A percentile compares a stretch with the other conserved stretches of the same genome.
Conservation (phyloP, 768 basidiomycete genomes). For the Leccinum rimulosum region DNA sequence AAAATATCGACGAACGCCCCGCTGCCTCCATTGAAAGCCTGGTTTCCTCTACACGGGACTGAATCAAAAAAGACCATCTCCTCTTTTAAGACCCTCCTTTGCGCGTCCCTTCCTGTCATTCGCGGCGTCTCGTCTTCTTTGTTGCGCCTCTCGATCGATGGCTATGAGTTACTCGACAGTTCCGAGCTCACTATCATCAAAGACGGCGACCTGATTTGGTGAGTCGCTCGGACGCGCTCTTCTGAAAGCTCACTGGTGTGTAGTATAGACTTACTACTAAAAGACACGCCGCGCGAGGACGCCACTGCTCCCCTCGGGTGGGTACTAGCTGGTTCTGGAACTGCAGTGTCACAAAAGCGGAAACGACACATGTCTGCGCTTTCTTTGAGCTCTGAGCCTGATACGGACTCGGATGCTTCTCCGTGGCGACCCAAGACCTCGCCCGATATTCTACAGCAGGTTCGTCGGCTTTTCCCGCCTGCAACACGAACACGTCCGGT, state of each 20-base stretch:
- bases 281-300: neutral
- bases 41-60: conserved; percentile 39
- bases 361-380: conserved; percentile 23
- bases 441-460: neutral
- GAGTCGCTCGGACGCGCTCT: neutral
- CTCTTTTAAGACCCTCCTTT: conserved; percentile 21
- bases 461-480: neutral
- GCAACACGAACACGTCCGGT: neutral
- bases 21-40: conserved; percentile 48
- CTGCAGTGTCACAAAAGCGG: conserved; percentile 18
- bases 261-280: conserved; percentile 21
- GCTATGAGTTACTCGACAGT: conserved; percentile 27
- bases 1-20: conserved; percentile 48
- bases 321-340: neutral
- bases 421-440: neutral
- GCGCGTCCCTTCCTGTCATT: conserved; percentile 14
- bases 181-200: conserved; percentile 26
- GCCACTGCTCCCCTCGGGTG: neutral
- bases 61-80: conserved; percentile 3
- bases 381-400: conserved; percentile 23
- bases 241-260: neutral
- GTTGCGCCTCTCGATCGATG: conserved; percentile 27
- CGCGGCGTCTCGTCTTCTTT: neutral
- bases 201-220: conserved; percentile 31
- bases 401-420: conserved; percentile 20